Evolutionary conservation across 1,284 basidiomycete species (phyloP).

Genomic region (Ceratorhiza oryzae-sativae): DNA sequence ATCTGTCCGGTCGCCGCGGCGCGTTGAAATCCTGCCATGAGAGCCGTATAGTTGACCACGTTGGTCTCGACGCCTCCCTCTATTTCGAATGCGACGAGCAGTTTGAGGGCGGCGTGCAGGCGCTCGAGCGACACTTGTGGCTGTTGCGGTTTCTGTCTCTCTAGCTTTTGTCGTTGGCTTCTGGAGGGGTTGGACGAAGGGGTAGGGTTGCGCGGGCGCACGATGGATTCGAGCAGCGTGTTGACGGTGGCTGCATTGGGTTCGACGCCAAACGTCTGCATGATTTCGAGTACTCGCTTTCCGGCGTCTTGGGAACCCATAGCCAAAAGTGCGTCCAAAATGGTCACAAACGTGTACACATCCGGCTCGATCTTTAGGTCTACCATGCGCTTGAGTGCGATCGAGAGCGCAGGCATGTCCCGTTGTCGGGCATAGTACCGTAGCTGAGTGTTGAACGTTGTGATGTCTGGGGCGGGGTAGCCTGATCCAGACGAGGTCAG

Average conservation of each 20-base stretch:
- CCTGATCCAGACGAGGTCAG: slow-evolving; percentile 51
- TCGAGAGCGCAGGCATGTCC: slow-evolving; percentile 66
- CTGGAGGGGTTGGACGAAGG: slow-evolving; percentile 48
- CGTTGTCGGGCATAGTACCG: slow-evolving; percentile 65
- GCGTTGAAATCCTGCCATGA: slow-evolving; percentile 66
- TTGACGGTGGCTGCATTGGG: slow-evolving; percentile 78
- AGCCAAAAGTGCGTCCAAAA: slow-evolving; percentile 75
- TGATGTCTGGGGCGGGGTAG: slow-evolving; percentile 69
- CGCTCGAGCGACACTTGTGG: background rate
- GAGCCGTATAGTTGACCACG: slow-evolving; percentile 74
- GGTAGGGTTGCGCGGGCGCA: slow-evolving; percentile 51
- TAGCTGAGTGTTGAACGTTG: slow-evolving; percentile 81
- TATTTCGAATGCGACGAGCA: slow-evolving; percentile 75
- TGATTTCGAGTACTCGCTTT: slow-evolving; percentile 66
- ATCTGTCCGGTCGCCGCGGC: slow-evolving; percentile 55
- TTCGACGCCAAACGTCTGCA: slow-evolving; percentile 75
- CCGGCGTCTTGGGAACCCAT: slow-evolving; percentile 71
- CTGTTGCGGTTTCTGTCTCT: too few relatives aligned
- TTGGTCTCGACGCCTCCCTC: slow-evolving; percentile 64
- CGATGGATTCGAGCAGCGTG: slow-evolving; percentile 58
- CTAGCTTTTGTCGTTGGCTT: background rate
- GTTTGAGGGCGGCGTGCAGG: slow-evolving; percentile 66
- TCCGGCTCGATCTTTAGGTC: slow-evolving; percentile 67
- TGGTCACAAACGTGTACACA: slow-evolving; percentile 79
- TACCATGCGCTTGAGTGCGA: slow-evolving; percentile 63